A percentile compares a stretch with the other conserved stretches of the same genome.
These are phyloP conservation scores for Mycosphaerella sp. DNA, from an alignment of 2,329 filamentous ascomycete genomes.

Conservation along the genomic window DNA sequence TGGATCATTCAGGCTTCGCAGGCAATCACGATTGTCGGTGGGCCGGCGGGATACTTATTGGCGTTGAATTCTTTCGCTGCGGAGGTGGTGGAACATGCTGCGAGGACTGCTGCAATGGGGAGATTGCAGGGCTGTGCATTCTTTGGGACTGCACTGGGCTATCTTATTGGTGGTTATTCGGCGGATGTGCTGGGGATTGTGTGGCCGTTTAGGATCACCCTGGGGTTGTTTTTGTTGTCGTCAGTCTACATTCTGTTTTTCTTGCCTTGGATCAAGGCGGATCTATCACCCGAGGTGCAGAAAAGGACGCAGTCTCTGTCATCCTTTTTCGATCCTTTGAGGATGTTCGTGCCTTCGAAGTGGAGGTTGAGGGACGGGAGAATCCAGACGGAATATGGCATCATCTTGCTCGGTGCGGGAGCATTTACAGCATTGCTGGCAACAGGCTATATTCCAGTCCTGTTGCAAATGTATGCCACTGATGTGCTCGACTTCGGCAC, in stretches of 20 bases:
- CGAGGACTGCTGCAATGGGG: conserved; percentile 60
- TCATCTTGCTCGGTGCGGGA: conserved; percentile 57
- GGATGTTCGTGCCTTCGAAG: conserved; percentile 54
- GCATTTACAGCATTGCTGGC: conserved; percentile 63
- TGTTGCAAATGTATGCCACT: conserved; percentile 48
- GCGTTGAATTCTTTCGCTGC: conserved; percentile 63
- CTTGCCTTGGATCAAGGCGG: conserved; percentile 47
- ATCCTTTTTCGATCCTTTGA: conserved; percentile 58
- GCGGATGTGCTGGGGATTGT: conserved; percentile 58
- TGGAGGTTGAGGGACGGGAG: conserved; percentile 48
- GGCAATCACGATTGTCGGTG: conserved; percentile 61
- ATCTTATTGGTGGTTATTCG: conserved; percentile 57
- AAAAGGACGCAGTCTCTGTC: conserved; percentile 37
- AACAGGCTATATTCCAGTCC: conserved; percentile 59
- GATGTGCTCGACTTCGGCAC: conserved; percentile 42
- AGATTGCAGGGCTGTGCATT: conserved; percentile 60
- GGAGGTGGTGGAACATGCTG: conserved; percentile 54
- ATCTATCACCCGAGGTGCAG: conserved; percentile 26
- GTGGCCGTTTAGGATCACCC: conserved; percentile 59
- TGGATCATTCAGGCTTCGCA: conserved; percentile 62
- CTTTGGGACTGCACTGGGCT: conserved; percentile 59
- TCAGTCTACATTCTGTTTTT: conserved; percentile 38
- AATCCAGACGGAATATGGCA: conserved; percentile 52
- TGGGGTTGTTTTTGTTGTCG: conserved; percentile 48
- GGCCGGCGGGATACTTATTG: conserved; percentile 62